Evolutionary conservation across 345 rosid genomes (phyloP).

Genomic region (Eucalyptus coolabah): DNA sequence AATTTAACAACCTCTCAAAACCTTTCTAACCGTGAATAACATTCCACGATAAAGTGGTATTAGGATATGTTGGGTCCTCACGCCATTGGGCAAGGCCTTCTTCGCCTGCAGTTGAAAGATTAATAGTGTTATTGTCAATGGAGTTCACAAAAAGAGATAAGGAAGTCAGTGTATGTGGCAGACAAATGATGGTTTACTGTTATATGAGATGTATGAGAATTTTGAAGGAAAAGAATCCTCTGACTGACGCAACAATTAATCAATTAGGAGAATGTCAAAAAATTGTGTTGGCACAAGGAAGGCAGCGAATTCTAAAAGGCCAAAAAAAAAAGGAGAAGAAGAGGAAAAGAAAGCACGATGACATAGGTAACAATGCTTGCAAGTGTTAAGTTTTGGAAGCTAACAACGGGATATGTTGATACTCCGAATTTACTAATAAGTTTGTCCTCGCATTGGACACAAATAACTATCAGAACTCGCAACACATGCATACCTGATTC

Average conservation of each 20-base stretch:
- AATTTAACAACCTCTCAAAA: background rate
- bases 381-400: background rate
- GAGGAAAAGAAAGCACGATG: background rate
- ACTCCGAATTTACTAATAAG: background rate
- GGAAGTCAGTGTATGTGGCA: background rate
- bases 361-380: background rate
- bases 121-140: background rate
- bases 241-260: background rate
- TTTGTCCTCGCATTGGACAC: background rate
- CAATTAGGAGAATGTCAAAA: background rate
- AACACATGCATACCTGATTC: background rate
- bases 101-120: constrained; percentile 38
- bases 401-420: background rate
- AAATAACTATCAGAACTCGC: background rate
- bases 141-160: background rate
- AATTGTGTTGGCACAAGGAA: background rate
- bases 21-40: background rate
- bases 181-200: background rate
- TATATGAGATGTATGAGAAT: background rate
- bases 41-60: background rate
- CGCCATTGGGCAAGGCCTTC: constrained; percentile 85
- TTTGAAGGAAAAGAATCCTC: background rate
- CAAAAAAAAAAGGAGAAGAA: background rate
- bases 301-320: background rate
- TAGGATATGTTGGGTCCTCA: constrained; percentile 34